Conservation (phyloP, 306 rosid genomes). For the Ammopiptanthus mongolicus region DNA sequence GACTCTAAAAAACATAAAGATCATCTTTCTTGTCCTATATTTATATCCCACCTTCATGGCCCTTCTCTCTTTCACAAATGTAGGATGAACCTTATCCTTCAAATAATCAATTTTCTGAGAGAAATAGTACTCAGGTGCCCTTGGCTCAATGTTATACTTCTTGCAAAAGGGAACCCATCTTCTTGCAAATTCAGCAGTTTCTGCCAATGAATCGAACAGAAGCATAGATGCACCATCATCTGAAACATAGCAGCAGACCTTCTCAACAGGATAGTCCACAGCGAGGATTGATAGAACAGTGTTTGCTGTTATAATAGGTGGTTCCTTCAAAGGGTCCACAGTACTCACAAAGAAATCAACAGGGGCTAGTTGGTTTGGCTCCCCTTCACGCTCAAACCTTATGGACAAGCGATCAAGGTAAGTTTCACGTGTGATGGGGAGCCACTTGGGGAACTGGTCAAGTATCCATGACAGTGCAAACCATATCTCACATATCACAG, state of each 20-base stretch:
- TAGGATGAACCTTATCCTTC: slow-evolving; percentile 69
- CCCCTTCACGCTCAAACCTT: slow-evolving; percentile 66
- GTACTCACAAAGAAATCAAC: slow-evolving; percentile 79
- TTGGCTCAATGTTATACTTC: slow-evolving; percentile 73
- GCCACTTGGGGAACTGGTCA: slow-evolving; percentile 82
- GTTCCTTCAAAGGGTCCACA: slow-evolving; percentile 93
- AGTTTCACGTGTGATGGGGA: slow-evolving; percentile 74
- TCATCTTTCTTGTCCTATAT: background rate
- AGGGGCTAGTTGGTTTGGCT: slow-evolving; percentile 31
- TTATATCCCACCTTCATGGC: slow-evolving; percentile 52
- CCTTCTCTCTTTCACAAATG: slow-evolving; percentile 88
- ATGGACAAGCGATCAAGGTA: slow-evolving; percentile 65
- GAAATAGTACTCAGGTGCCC: slow-evolving; percentile 84
- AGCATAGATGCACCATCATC: slow-evolving; percentile 92
- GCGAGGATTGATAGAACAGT: slow-evolving; percentile 84
- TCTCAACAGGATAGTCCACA: slow-evolving; percentile 86
- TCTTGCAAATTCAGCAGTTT: slow-evolving; percentile 92
- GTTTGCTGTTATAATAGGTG: slow-evolving; percentile 87
- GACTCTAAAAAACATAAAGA: background rate
- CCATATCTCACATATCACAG: slow-evolving; percentile 88
- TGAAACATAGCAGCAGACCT: slow-evolving; percentile 75
- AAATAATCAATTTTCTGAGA: slow-evolving; percentile 73
- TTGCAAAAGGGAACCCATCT: slow-evolving; percentile 91
- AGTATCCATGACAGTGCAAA: slow-evolving; percentile 92
- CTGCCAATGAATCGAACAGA: slow-evolving; percentile 81